Evolutionary conservation across 768 basidiomycete genomes (phyloP).

Genomic region (Naganishia vishniacii): DNA sequence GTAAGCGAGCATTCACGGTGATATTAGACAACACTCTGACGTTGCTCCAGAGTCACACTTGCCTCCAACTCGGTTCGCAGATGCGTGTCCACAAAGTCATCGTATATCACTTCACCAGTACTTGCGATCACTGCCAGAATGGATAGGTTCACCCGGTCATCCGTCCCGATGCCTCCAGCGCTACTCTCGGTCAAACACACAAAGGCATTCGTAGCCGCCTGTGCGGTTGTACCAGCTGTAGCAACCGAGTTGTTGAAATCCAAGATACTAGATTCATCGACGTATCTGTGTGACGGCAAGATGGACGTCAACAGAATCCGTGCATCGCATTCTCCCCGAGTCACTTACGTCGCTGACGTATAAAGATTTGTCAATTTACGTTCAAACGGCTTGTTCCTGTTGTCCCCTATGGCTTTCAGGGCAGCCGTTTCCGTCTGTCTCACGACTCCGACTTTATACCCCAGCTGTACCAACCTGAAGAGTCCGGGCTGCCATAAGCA

Average conservation of each 20-base stretch:
- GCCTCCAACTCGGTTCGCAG: conserved; percentile 56
- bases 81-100: conserved; percentile 69
- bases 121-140: conserved; percentile 75
- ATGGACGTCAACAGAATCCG: too few species aligned
- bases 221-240: conserved; percentile 46
- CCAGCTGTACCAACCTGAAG: conserved; percentile 44
- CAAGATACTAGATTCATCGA: conserved; percentile 57
- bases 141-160: conserved; percentile 58
- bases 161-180: conserved; percentile 51
- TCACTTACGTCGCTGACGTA: conserved; percentile 78
- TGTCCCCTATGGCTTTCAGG: conserved; percentile 47
- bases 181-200: conserved; percentile 66
- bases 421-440: conserved; percentile 50
- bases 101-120: conserved; percentile 90
- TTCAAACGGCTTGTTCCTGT: conserved; percentile 48
- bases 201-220: conserved; percentile 58
- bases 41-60: not conserved
- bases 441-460: conserved; percentile 49
- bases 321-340: too few species aligned
- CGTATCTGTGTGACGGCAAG: conserved; percentile 57
- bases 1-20: conserved; percentile 21
- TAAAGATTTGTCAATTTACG: conserved; percentile 65
- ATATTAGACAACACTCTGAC: not conserved
- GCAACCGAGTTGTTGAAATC: conserved; percentile 39
- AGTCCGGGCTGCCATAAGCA: not conserved